Evolutionary conservation across 192 early-diverging fungal species (phyloP).

Genomic region (Entomortierella chlamydospora): DNA sequence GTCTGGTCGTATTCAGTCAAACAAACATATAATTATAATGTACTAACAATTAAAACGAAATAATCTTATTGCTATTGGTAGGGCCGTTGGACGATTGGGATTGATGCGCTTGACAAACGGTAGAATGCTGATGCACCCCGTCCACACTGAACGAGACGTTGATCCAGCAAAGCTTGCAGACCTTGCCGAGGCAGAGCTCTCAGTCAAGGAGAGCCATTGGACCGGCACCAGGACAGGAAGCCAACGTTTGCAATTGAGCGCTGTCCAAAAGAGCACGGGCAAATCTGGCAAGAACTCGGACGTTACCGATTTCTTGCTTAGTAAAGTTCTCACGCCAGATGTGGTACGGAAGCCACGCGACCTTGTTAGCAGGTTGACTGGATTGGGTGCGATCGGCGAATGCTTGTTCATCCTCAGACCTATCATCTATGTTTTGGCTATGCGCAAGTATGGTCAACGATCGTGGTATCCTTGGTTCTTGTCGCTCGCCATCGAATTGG

Average conservation of each 20-base stretch:
- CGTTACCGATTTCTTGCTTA: slow-evolving; percentile 66
- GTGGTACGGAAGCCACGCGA: slow-evolving; percentile 73
- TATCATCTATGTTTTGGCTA: slow-evolving; percentile 84
- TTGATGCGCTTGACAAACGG: slow-evolving; percentile 63
- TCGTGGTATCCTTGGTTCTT: slow-evolving; percentile 90
- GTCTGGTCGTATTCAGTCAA: too few species aligned
- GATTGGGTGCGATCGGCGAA: slow-evolving; percentile 75
- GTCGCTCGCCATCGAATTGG: slow-evolving; percentile 81
- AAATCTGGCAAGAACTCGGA: slow-evolving; percentile 46
- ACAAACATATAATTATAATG: too few species aligned
- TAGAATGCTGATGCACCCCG: slow-evolving; percentile 70
- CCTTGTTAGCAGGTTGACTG: slow-evolving; percentile 68
- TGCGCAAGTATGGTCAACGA: slow-evolving; percentile 75
- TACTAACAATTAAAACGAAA: too few species aligned
- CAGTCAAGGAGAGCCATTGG: slow-evolving; percentile 49
- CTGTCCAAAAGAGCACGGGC: slow-evolving; percentile 38
- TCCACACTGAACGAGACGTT: slow-evolving; percentile 74
- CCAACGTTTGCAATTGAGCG: slow-evolving; percentile 42
- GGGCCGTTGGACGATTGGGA: slow-evolving; percentile 51
- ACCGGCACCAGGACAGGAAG: slow-evolving; percentile 55
- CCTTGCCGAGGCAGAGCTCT: slow-evolving; percentile 24
- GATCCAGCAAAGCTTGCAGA: slow-evolving; percentile 64
- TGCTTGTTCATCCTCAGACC: slow-evolving; percentile 87
- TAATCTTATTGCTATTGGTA: neutral
- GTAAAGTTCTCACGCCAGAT: slow-evolving; percentile 71